Evolutionary conservation across 1,284 basidiomycete species (phyloP).

Genomic region (Porogramme epimiltina): DNA sequence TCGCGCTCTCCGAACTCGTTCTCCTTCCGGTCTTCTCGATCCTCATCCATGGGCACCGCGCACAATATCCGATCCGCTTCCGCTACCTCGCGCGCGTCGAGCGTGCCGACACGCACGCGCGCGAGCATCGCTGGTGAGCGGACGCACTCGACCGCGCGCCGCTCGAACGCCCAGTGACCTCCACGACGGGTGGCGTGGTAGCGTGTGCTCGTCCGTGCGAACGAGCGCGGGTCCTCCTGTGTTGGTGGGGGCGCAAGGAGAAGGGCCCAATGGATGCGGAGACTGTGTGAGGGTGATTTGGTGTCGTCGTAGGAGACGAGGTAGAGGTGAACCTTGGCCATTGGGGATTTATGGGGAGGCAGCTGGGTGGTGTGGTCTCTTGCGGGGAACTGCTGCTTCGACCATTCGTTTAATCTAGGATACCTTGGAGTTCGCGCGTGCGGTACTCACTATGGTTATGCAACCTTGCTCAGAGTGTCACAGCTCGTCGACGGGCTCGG

Average conservation of each 20-base stretch:
- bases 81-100: conserved; percentile 6
- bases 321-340: conserved; percentile 9
- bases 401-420: too few species aligned
- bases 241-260: conserved; percentile 13
- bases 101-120: conserved; percentile 12
- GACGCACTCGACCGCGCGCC: conserved; percentile 15
- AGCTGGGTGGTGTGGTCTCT: too few species aligned
- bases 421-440: too few species aligned
- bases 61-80: conserved; percentile 3
- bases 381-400: too few species aligned
- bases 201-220: conserved; percentile 7
- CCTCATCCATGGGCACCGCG: neutral
- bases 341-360: too few species aligned
- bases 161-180: conserved; percentile 16
- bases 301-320: conserved; percentile 19
- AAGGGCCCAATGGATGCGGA: conserved; percentile 20
- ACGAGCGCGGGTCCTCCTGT: conserved; percentile 7
- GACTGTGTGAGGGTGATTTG: neutral
- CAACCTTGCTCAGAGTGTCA: too few species aligned
- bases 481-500: too few species aligned
- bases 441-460: too few species aligned
- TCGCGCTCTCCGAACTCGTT: neutral
- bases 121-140: conserved; percentile 20
- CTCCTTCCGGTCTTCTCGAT: neutral
- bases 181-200: conserved; percentile 18